Evolutionary conservation across 306 rosid species (phyloP).

Genomic region (Vicia sativa): DNA sequence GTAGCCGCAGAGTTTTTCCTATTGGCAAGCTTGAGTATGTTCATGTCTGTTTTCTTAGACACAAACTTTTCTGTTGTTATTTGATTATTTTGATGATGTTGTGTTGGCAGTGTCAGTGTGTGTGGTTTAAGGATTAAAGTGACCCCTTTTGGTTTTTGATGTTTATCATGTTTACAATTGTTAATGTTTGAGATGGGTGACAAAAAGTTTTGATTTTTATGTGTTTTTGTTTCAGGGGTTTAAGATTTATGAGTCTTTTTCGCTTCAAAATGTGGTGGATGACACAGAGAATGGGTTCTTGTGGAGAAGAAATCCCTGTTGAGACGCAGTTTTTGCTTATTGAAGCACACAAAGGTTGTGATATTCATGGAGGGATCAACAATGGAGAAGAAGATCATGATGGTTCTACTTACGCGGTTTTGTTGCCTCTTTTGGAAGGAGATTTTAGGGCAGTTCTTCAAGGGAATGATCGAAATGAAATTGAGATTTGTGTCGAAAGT

Average conservation of each 20-base stretch:
- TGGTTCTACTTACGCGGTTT: conserved; percentile 58
- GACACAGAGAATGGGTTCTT: conserved; percentile 88
- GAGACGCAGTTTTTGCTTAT: conserved; percentile 90
- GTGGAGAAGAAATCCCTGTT: conserved; percentile 72
- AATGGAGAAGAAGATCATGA: conserved; percentile 43
- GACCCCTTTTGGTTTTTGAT: neutral
- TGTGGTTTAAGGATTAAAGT: neutral
- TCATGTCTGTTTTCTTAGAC: neutral
- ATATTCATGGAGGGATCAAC: conserved; percentile 45
- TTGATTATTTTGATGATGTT: neutral
- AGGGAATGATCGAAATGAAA: conserved; percentile 77
- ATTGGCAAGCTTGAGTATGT: conserved; percentile 73
- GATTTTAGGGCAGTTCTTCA: conserved; percentile 96
- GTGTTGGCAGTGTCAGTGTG: neutral
- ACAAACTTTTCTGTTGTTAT: neutral
- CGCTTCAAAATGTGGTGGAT: conserved; percentile 99
- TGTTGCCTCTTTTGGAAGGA: conserved; percentile 92
- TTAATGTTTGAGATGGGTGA: conserved; percentile 2
- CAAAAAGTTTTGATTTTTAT: conserved; percentile 4
- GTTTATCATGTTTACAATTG: neutral
- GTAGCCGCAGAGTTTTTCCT: conserved; percentile 72
- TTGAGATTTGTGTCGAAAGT: conserved; percentile 92
- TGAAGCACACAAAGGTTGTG: conserved; percentile 54
- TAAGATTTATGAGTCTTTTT: conserved; percentile 78
- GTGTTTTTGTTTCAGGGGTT: conserved; percentile 50